Conservation (phyloP, 176 grass and related monocot species). For the Avena atlantica region DNA sequence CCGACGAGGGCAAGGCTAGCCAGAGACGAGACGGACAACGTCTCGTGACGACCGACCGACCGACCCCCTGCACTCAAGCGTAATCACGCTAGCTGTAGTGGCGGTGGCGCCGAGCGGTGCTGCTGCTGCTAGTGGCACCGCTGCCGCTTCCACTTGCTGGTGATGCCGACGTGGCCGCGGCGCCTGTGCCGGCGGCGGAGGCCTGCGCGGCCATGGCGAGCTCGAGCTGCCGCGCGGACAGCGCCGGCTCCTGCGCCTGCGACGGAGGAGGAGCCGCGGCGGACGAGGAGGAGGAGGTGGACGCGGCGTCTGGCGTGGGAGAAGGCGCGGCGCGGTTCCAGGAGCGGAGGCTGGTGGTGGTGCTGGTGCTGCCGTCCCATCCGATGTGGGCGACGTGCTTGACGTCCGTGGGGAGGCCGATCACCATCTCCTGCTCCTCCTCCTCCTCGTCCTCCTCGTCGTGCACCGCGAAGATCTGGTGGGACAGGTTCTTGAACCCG, state of each 20-base stretch:
- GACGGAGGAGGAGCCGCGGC: background rate
- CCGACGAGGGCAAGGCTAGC: background rate
- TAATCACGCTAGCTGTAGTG: constrained; percentile 41
- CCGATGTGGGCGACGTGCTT: constrained; percentile 92
- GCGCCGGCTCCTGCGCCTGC: constrained; percentile 19
- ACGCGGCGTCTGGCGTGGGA: background rate
- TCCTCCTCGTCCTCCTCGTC: constrained; percentile 60
- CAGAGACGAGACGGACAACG: constrained; percentile 39
- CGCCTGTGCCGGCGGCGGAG: constrained; percentile 13
- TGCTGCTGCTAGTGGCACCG: too few species aligned
- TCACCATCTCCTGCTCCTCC: constrained; percentile 80
- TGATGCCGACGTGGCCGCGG: background rate
- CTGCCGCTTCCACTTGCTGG: background rate
- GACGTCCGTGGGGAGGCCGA: constrained; percentile 82
- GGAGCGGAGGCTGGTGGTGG: constrained; percentile 54
- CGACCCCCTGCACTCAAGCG: background rate
- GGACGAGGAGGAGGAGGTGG: constrained; percentile 9
- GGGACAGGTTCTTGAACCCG: constrained; percentile 76
- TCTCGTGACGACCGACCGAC: constrained; percentile 42
- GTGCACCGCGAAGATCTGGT: constrained; percentile 75
- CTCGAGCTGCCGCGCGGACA: constrained; percentile 73
- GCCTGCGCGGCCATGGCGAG: constrained; percentile 72
- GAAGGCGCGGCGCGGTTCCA: constrained; percentile 55
- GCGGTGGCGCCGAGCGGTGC: background rate
- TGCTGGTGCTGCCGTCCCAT: constrained; percentile 77